A percentile compares a stretch with the other conserved stretches of the same genome.
phyloP scores from a whole-genome alignment of 495 filamentous ascomycete genomes.

The Aspergillus diversus region DNA sequence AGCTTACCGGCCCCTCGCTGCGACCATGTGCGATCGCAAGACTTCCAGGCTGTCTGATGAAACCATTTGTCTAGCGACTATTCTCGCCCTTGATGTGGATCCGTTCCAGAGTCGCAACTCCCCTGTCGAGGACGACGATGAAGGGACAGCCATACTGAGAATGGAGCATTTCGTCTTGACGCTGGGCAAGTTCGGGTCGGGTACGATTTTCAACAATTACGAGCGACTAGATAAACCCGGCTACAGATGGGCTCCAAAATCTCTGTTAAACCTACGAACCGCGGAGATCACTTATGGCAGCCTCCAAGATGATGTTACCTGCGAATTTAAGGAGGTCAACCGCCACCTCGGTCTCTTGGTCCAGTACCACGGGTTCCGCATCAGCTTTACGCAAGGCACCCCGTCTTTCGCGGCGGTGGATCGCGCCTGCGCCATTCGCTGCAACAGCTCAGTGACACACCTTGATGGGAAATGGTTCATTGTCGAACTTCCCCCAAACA shows the following conservation, averaged over 20 bases:
- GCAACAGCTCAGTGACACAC: background rate
- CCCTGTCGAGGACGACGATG: background rate
- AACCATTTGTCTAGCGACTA: constrained; percentile 14
- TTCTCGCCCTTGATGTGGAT: background rate
- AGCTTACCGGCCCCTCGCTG: background rate
- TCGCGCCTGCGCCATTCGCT: constrained; percentile 10
- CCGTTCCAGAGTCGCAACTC: background rate
- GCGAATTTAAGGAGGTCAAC: background rate
- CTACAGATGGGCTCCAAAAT: constrained; percentile 14
- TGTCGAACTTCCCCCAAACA: constrained; percentile 11
- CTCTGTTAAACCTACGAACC: constrained; percentile 15
- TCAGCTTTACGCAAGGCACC: background rate
- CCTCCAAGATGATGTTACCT: background rate
- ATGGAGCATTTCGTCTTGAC: constrained; percentile 4
- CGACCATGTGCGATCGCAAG: constrained; percentile 14
- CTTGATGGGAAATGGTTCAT: constrained; percentile 9
- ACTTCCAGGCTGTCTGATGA: constrained; percentile 10
- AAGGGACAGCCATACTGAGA: background rate
- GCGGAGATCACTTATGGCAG: background rate
- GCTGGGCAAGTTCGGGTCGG: background rate
- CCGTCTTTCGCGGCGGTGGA: constrained; percentile 1
- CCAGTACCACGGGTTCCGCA: constrained; percentile 6
- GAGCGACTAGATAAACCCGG: constrained; percentile 7
- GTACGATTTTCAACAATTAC: constrained; percentile 18
- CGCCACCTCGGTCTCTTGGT: constrained; percentile 6